These are phyloP conservation scores for Ceratocystis smalleyi DNA, from an alignment of 2,329 filamentous ascomycete genomes.

Conservation along the genomic window DNA sequence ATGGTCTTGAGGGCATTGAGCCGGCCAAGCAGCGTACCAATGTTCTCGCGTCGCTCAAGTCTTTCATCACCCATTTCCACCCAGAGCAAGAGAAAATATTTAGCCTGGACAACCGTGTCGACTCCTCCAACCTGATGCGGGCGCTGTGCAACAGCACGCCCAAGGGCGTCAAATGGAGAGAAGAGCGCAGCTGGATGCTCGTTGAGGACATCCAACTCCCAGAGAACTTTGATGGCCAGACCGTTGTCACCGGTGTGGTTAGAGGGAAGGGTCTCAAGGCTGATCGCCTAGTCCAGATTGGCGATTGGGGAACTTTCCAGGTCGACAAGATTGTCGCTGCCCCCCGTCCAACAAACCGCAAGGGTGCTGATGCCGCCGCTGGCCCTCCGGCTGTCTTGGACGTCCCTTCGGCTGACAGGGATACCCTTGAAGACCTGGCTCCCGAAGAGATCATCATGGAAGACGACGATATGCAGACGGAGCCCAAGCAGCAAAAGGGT, in stretches of 20 bases:
- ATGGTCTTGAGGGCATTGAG: constrained; percentile 63
- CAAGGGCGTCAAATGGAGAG: constrained; percentile 89
- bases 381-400: constrained; percentile 52
- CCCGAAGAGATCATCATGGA: constrained; percentile 72
- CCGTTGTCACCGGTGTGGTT: constrained; percentile 69
- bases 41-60: constrained; percentile 69
- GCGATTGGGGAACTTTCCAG: constrained; percentile 88
- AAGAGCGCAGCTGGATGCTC: constrained; percentile 90
- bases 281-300: constrained; percentile 76
- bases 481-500: constrained; percentile 50
- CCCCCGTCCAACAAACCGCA: constrained; percentile 43
- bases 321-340: constrained; percentile 76
- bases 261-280: constrained; percentile 77
- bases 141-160: constrained; percentile 83
- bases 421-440: constrained; percentile 68
- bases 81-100: constrained; percentile 83
- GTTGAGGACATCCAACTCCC: constrained; percentile 68
- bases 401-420: constrained; percentile 59
- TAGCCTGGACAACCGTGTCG: constrained; percentile 73
- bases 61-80: constrained; percentile 89
- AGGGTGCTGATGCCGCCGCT: constrained; percentile 51
- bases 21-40: constrained; percentile 63
- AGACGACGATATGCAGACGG: constrained; percentile 34
- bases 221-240: constrained; percentile 42
- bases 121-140: constrained; percentile 79